A percentile compares a stretch with the other conserved stretches of the same genome.
phyloP scores from a whole-genome alignment of 257 asterid genomes.

The Pogostemon cablin region DNA sequence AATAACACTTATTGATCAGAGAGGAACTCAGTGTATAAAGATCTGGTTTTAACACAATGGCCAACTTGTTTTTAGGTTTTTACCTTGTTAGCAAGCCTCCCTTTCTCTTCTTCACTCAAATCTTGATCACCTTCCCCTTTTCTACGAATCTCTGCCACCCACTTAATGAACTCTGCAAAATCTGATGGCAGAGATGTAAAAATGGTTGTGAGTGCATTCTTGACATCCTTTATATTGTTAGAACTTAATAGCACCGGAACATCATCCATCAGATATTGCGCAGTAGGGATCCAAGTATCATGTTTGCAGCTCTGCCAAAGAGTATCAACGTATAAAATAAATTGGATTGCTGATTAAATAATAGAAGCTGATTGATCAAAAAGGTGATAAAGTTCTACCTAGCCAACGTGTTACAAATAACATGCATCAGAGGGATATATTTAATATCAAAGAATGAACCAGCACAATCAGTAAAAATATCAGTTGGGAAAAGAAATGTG shows the following conservation, averaged over 20 bases:
- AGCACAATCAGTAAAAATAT: neutral
- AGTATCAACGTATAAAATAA: constrained; percentile 27
- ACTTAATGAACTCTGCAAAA: constrained; percentile 79
- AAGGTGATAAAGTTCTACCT: neutral
- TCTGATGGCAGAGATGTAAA: constrained; percentile 76
- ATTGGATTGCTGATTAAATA: constrained; percentile 22
- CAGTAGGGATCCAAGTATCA: constrained; percentile 85
- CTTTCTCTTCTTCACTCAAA: constrained; percentile 86
- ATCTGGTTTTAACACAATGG: neutral
- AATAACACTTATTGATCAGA: constrained; percentile 1
- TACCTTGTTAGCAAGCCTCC: constrained; percentile 84
- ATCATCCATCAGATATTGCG: constrained; percentile 81
- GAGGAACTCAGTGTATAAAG: constrained; percentile 18
- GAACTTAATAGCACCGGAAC: constrained; percentile 74
- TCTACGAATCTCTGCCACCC: constrained; percentile 91
- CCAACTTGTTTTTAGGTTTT: constrained; percentile 1
- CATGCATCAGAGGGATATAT: constrained; percentile 11
- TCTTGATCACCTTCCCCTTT: constrained; percentile 67
- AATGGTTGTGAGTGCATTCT: constrained; percentile 61
- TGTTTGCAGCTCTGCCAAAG: constrained; percentile 86
- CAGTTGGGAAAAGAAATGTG: neutral
- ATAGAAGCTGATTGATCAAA: neutral
- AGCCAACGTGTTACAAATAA: neutral
- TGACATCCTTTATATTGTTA: constrained; percentile 52
- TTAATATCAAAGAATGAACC: neutral